A percentile compares a stretch with the other conserved stretches of the same genome.
Evolutionary conservation across 345 rosid genomes (phyloP).

Genomic region (Anacardium occidentale): DNA sequence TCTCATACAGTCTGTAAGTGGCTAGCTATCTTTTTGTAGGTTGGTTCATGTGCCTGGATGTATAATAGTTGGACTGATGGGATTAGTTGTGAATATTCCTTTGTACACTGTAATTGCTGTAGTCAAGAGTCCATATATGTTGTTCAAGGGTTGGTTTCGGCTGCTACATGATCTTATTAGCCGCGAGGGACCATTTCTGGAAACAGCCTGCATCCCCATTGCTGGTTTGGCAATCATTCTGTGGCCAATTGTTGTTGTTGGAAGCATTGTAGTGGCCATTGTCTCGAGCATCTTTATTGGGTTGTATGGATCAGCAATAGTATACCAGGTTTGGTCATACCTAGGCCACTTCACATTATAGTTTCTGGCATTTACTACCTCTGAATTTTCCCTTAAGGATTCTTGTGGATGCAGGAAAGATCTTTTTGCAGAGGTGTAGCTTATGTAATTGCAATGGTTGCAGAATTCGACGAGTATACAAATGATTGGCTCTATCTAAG

Average conservation of each 20-base stretch:
- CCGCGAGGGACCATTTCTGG: conserved; percentile 79
- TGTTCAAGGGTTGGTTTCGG: conserved; percentile 74
- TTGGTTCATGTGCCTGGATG: conserved; percentile 71
- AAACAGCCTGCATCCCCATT: conserved; percentile 76
- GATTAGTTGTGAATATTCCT: conserved; percentile 64
- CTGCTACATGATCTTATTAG: conserved; percentile 65
- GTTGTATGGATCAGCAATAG: conserved; percentile 67
- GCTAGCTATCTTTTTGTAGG: conserved; percentile 36
- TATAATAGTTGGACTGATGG: conserved; percentile 66
- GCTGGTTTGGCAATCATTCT: conserved; percentile 75
- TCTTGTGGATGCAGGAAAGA: conserved; percentile 57
- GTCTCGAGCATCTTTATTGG: conserved; percentile 71
- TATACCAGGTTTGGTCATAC: conserved; percentile 52
- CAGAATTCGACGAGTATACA: conserved; percentile 86
- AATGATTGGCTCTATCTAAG: conserved; percentile 83
- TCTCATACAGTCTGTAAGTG: background rate
- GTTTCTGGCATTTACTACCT: background rate
- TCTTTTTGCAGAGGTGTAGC: conserved; percentile 72
- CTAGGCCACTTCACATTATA: background rate
- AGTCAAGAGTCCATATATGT: conserved; percentile 71
- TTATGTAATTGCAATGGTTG: conserved; percentile 85
- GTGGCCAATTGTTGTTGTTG: conserved; percentile 79
- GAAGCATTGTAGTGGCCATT: conserved; percentile 52
- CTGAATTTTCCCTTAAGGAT: background rate
- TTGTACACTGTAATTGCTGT: conserved; percentile 61